Conservation (phyloP, 2,329 filamentous ascomycete genomes). For the Talaromyces sp. region DNA sequence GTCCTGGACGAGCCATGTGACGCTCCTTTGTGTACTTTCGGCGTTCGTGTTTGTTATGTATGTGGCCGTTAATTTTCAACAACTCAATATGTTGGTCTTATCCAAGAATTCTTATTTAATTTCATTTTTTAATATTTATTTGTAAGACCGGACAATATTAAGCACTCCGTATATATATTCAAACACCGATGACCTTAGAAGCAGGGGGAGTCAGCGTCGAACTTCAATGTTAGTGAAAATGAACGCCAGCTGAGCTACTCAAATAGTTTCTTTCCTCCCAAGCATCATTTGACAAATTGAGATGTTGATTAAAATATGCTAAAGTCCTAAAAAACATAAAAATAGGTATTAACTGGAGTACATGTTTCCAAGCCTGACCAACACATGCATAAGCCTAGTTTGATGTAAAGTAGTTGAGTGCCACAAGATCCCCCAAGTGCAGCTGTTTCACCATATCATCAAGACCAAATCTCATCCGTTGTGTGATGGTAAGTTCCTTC, state of each 20-base stretch:
- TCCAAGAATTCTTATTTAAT: no score
- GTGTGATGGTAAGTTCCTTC: not conserved
- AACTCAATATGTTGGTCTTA: no score
- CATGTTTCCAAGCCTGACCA: not conserved
- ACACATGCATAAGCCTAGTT: not conserved
- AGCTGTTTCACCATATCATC: slow-evolving; percentile 5
- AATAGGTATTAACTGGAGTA: not conserved
- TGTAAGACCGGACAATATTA: no score
- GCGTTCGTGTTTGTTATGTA: no score
- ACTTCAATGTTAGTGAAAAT: no score
- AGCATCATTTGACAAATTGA: not conserved
- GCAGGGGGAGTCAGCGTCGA: no score
- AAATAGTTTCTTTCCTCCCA: not conserved
- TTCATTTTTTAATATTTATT: no score
- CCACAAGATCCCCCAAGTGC: not conserved
- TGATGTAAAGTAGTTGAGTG: slow-evolving; percentile 6
- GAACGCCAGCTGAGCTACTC: not conserved
- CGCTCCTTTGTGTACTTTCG: no score
- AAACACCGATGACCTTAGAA: no score
- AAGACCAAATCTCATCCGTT: slow-evolving; percentile 1
- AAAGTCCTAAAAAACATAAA: not conserved
- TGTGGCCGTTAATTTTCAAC: no score
- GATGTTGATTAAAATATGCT: not conserved
- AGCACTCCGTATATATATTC: no score
- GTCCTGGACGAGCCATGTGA: no score